A percentile compares a stretch with the other conserved stretches of the same genome.
Evolutionary conservation across 2,329 filamentous ascomycete genomes (phyloP).

Genomic region (Penicillium glabrum): DNA sequence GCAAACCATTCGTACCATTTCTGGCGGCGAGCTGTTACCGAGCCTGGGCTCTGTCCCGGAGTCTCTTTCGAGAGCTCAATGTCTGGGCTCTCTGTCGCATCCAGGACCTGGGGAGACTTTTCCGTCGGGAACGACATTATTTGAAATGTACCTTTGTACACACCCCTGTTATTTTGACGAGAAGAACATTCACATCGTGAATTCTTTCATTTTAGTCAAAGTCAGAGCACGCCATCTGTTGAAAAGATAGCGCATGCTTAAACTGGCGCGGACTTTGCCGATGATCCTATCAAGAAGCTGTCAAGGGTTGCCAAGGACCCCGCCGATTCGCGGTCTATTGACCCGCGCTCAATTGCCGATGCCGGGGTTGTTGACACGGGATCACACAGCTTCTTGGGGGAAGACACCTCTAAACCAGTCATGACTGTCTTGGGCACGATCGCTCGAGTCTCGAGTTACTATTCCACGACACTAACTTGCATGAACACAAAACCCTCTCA

Average conservation of each 20-base stretch:
- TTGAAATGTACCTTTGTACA: background rate
- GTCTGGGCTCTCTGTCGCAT: background rate
- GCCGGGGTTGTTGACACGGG: background rate
- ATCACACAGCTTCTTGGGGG: background rate
- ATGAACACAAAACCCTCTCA: background rate
- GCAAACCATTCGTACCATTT: slow-evolving; percentile 22
- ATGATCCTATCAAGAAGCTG: background rate
- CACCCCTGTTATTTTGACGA: background rate
- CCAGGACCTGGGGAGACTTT: background rate
- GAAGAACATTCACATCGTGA: background rate
- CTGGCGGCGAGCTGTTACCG: slow-evolving; percentile 4
- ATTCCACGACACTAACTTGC: background rate
- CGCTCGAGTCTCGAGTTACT: background rate
- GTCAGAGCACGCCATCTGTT: slow-evolving; percentile 6
- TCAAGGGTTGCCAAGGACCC: slow-evolving; percentile 2
- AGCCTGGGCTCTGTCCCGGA: background rate
- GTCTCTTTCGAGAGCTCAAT: background rate
- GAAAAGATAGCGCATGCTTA: slow-evolving; percentile 1
- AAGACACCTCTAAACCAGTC: background rate
- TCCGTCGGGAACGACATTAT: slow-evolving; percentile 1
- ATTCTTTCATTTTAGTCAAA: background rate
- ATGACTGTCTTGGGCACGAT: background rate
- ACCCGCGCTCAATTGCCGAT: background rate
- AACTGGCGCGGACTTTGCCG: background rate
- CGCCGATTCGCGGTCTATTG: background rate